These are phyloP conservation scores for Ceratocystis variospora DNA, from an alignment of 2,329 filamentous ascomycete species.

Conservation along the genomic window DNA sequence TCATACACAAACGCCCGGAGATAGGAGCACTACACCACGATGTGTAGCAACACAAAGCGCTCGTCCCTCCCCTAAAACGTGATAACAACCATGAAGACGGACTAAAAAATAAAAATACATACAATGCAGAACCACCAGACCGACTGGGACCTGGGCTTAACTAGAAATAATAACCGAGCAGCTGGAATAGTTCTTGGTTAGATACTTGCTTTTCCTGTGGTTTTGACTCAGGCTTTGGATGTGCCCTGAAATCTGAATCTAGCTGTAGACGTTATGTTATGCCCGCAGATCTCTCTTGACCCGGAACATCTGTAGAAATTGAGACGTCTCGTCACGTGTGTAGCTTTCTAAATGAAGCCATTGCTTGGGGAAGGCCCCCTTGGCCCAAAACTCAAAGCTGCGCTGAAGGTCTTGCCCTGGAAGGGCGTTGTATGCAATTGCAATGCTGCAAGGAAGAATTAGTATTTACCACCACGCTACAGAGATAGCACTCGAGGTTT, in stretches of 20 bases:
- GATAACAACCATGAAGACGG: neutral
- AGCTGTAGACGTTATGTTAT: constrained; percentile 27
- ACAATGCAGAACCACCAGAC: constrained; percentile 2
- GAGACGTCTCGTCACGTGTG: constrained; percentile 33
- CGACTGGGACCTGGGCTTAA: constrained; percentile 1
- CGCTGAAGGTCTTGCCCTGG: constrained; percentile 51
- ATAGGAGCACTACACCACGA: neutral
- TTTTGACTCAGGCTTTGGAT: neutral
- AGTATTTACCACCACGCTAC: no score
- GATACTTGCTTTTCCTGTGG: neutral
- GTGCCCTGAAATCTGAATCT: neutral
- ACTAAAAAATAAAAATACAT: constrained; percentile 11
- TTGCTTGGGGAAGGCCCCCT: constrained; percentile 48
- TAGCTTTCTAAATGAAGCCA: constrained; percentile 54
- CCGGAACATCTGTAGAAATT: constrained; percentile 37
- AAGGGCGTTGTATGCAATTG: constrained; percentile 61
- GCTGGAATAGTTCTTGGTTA: neutral
- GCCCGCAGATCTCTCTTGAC: constrained; percentile 36
- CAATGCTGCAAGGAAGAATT: constrained; percentile 40
- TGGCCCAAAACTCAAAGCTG: constrained; percentile 62
- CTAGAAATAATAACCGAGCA: neutral
- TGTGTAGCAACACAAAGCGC: neutral
- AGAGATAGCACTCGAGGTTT: neutral
- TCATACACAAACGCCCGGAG: neutral
- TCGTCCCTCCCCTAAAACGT: neutral